phyloP scores from a whole-genome alignment of 176 grass and related monocot genomes.

The Carex kokanica region DNA sequence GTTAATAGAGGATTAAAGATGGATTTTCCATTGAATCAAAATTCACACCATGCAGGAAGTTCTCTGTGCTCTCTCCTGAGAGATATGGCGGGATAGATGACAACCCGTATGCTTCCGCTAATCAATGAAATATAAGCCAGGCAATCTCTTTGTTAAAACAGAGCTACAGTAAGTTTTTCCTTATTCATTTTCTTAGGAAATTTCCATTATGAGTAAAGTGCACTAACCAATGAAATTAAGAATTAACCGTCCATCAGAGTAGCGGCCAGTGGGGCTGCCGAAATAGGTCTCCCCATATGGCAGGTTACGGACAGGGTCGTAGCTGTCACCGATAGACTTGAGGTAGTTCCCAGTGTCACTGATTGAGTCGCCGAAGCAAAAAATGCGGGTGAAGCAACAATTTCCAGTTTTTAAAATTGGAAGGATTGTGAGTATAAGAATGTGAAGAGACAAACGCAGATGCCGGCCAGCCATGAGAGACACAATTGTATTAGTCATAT shows the following conservation, averaged over 20 bases:
- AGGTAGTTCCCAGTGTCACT: constrained; percentile 82
- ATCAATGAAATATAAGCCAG: not conserved
- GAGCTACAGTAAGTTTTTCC: too few relatives aligned
- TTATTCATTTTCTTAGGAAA: too few relatives aligned
- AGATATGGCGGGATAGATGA: constrained; percentile 40
- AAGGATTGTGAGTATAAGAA: not conserved
- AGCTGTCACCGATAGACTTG: constrained; percentile 8
- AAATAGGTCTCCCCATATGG: constrained; percentile 80
- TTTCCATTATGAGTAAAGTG: not conserved
- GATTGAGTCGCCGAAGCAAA: constrained; percentile 84
- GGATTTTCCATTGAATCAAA: not conserved
- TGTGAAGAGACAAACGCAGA: not conserved
- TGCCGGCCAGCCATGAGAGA: not conserved
- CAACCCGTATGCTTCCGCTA: constrained; percentile 30
- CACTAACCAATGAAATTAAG: constrained; percentile 82
- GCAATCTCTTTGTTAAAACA: not conserved
- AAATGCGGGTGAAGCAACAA: constrained; percentile 66
- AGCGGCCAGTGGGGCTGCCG: constrained; percentile 53
- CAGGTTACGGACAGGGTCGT: constrained; percentile 26
- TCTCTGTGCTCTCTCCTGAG: constrained; percentile 32
- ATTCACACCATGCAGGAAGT: constrained; percentile 65
- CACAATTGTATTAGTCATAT: too few relatives aligned
- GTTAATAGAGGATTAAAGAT: too few relatives aligned
- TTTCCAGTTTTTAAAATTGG: constrained; percentile 8
- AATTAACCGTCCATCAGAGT: constrained; percentile 67